These are phyloP conservation scores for Actinomortierella wolfii DNA, from an alignment of 371 early-diverging fungal genomes.

Conservation along the genomic window DNA sequence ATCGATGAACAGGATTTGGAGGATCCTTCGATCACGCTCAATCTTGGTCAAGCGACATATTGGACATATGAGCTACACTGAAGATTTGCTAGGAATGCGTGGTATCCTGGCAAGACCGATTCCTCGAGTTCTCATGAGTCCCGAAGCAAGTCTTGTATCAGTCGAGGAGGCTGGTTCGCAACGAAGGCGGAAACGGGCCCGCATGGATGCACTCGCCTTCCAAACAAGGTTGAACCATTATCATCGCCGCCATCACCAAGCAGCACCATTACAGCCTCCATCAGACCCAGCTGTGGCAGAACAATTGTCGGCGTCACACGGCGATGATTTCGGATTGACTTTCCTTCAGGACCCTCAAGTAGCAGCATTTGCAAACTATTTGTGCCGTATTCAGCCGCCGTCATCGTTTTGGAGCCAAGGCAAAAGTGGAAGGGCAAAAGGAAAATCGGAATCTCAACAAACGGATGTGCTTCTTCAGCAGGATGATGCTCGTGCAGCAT, in stretches of 20 bases:
- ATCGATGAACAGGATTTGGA: conserved; percentile 31
- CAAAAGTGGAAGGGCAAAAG: no score
- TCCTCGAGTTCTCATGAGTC: conserved; percentile 22
- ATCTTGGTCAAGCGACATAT: conserved; percentile 44
- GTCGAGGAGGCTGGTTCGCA: conserved; percentile 7
- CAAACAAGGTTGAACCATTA: no score
- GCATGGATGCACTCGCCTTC: background rate
- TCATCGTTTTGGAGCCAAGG: no score
- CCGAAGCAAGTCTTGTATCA: background rate
- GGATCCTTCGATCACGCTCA: conserved; percentile 30
- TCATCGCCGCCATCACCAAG: no score
- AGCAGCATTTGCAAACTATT: conserved; percentile 42
- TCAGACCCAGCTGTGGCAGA: background rate
- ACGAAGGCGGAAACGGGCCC: conserved; percentile 10
- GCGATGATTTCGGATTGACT: conserved; percentile 28
- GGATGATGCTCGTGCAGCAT: conserved; percentile 17
- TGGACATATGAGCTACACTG: conserved; percentile 46
- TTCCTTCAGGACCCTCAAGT: conserved; percentile 47
- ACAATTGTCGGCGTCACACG: conserved; percentile 19
- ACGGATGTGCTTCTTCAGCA: background rate
- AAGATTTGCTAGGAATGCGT: conserved; percentile 37
- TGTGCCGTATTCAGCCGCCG: conserved; percentile 21
- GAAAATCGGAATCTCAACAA: no score
- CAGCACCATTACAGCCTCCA: no score
- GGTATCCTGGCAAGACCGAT: conserved; percentile 38